Percentiles rank a stretch among this genome's conserved stretches.
These are phyloP conservation scores for Ceratobasidium sp. DNA, from an alignment of 1,284 basidiomycete species.

Conservation along the genomic window DNA sequence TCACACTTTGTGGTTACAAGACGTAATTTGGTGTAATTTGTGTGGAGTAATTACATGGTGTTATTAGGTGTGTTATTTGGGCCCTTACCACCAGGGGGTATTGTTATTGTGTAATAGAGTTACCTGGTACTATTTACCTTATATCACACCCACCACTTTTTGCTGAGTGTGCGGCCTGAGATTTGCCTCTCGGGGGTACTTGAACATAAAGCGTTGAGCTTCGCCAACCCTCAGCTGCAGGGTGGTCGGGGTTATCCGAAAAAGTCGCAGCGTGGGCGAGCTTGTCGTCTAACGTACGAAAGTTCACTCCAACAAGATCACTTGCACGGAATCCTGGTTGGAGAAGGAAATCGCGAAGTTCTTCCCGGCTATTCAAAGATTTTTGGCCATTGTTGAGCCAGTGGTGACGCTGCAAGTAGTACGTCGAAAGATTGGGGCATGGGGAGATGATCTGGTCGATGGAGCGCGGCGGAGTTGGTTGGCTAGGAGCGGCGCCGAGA, in stretches of 20 bases:
- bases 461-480: too few species aligned
- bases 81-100: neutral
- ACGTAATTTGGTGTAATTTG: neutral
- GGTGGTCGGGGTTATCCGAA: neutral
- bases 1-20: neutral
- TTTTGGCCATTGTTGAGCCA: neutral
- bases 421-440: neutral
- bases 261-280: neutral
- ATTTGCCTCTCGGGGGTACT: too few species aligned
- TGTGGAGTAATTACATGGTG: neutral
- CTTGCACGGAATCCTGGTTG: neutral
- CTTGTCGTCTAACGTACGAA: neutral
- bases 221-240: neutral
- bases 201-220: neutral
- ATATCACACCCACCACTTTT: neutral
- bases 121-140: neutral
- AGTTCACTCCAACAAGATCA: neutral
- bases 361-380: neutral
- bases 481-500: too few species aligned
- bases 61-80: neutral
- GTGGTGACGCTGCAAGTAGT: neutral
- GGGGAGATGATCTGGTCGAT: neutral
- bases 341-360: neutral
- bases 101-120: neutral
- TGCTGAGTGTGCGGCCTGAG: too few species aligned